Conservation (phyloP, 164 flowering plant genomes). For the Macadamia tetraphylla region DNA sequence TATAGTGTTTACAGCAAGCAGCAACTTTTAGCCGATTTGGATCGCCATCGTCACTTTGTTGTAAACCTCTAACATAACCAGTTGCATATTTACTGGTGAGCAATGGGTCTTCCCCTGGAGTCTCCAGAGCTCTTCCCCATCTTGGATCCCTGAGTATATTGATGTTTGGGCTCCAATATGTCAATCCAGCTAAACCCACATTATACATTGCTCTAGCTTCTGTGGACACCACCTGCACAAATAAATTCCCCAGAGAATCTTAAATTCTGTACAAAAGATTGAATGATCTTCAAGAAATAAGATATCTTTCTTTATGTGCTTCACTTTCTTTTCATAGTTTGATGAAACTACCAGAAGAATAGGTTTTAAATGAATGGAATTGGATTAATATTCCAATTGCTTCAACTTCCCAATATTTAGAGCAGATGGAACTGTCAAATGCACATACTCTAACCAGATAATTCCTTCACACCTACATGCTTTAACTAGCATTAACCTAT, state of each 20-base stretch:
- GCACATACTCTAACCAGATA: no score
- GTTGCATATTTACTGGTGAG: slow-evolving; percentile 50
- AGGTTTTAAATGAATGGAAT: no score
- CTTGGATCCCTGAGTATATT: slow-evolving; percentile 72
- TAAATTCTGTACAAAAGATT: no score
- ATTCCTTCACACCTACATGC: no score
- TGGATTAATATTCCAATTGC: no score
- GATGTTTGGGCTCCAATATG: slow-evolving; percentile 83
- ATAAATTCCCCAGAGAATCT: neutral
- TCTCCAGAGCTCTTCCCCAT: slow-evolving; percentile 85
- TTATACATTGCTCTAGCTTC: slow-evolving; percentile 90
- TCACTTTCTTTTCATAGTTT: no score
- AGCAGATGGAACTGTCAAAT: no score
- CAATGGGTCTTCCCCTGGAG: slow-evolving; percentile 78
- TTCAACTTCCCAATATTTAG: no score
- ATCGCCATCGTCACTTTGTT: slow-evolving; percentile 27
- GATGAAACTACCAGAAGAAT: no score
- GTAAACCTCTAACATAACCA: slow-evolving; percentile 64
- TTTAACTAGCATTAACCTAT: no score
- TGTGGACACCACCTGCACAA: slow-evolving; percentile 51
- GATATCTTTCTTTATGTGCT: no score
- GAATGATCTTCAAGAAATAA: no score
- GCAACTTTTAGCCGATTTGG: slow-evolving; percentile 56
- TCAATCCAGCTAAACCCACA: slow-evolving; percentile 67
- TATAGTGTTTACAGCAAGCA: slow-evolving; percentile 77